Evolutionary conservation across 768 basidiomycete genomes (phyloP).

Genomic region (Nevesoporus exiguus): DNA sequence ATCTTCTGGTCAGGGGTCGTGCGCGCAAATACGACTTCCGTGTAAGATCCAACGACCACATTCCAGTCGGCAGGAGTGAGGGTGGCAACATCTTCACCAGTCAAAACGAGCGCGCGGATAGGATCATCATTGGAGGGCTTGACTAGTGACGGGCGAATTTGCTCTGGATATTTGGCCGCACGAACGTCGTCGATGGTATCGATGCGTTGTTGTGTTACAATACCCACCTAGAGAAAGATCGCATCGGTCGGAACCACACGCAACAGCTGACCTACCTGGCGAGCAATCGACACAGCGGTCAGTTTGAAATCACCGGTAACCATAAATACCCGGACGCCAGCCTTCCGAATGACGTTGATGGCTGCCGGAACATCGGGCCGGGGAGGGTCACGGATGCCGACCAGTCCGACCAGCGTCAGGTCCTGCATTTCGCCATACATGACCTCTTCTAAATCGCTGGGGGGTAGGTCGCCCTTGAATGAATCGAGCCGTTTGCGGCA

Average conservation of each 20-base stretch:
- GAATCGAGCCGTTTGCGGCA: slow-evolving; percentile 30
- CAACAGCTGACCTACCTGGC: slow-evolving; percentile 34
- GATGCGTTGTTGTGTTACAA: slow-evolving; percentile 37
- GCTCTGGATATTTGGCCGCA: slow-evolving; percentile 18
- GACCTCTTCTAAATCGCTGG: slow-evolving; percentile 36
- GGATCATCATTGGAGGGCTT: slow-evolving; percentile 39
- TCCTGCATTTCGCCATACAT: slow-evolving; percentile 36
- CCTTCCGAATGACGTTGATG: slow-evolving; percentile 44
- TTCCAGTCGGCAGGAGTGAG: slow-evolving; percentile 41
- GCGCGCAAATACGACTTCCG: slow-evolving; percentile 49
- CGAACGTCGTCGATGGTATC: slow-evolving; percentile 35
- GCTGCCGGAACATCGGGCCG: slow-evolving; percentile 46
- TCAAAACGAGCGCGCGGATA: slow-evolving; percentile 39
- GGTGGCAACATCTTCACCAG: slow-evolving; percentile 41
- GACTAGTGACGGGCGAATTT: slow-evolving; percentile 18
- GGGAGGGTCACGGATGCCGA: slow-evolving; percentile 56
- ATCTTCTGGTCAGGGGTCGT: slow-evolving; percentile 59
- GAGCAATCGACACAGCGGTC: slow-evolving; percentile 50
- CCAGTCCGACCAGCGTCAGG: slow-evolving; percentile 48
- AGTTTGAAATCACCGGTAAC: slow-evolving; percentile 55
- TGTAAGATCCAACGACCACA: slow-evolving; percentile 35
- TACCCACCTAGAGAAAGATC: slow-evolving; percentile 34
- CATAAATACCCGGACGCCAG: slow-evolving; percentile 55
- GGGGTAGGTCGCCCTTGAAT: slow-evolving; percentile 27
- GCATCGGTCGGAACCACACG: neutral